Base-by-base conservation (phyloP, 2,329 filamentous ascomycete species). In the Clarireedia paspali region DNA sequence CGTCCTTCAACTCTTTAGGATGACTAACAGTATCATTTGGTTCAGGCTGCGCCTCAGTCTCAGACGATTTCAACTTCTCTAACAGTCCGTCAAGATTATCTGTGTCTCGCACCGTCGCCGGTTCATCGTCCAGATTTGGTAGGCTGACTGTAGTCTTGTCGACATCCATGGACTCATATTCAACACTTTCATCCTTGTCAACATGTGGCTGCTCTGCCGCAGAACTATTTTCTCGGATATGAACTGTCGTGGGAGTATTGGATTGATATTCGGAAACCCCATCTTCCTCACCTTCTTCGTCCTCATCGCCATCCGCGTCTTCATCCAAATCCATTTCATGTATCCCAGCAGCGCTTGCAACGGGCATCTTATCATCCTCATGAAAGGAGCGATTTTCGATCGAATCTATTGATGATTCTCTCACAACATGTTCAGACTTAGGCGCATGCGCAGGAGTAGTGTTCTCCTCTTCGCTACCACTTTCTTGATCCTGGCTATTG, bases 11-110 rank as follows among this genome's bases (percentile, higher is more conserved):
- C n/a, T 45, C 27, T 5, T 14, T 36, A 23, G 20, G 6, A 9
- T 38, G 14, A 10, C 9, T 12, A 27, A 14, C 45, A 17, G 26
- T 36, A 50, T 24, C 14, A 1, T n/a, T 9, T 26, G 40, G 27
- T 20, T 50, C 20, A 4, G n/a, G 12, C 4, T 38, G 47, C 6
- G 10, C 34, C n/a, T 55, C 39, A 17, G 45, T 17, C 9, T 23
- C 52, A 12, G 17, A 47, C n/a, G 42, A 23, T 14, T 50, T 26
- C 26, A 45, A 7, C 34, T 50, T 50, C 15, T 55, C 47, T 12
- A 55, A 17, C 14, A 50, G 34, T 7, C 47, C 20, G 5, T 50
- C 47, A 12, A 55, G 47, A 24, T 55, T 50, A 12, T 55, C 39
- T 9, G 38, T 50, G 17, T 12, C 24, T 23, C 39, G 27, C 15